Evolutionary conservation across 768 basidiomycete genomes (phyloP).

Genomic region (Hebeloma cylindrosporum): DNA sequence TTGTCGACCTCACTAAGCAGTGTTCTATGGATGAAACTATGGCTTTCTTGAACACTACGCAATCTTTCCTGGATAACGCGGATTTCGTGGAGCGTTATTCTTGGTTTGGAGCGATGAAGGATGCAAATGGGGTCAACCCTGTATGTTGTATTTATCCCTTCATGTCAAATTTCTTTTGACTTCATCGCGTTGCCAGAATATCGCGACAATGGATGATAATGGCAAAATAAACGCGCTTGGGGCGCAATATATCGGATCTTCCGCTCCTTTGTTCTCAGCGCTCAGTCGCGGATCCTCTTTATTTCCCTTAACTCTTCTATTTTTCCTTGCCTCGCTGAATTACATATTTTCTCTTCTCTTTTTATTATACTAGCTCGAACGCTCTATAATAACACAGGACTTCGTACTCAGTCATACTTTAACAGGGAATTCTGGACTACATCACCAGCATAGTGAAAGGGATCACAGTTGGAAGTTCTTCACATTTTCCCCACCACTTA

Average conservation of each 20-base stretch:
- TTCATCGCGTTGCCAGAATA: constrained; percentile 32
- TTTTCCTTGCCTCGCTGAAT: too few relatives aligned
- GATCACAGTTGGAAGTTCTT: too few relatives aligned
- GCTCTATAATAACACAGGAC: too few relatives aligned
- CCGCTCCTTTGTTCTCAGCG: too few relatives aligned
- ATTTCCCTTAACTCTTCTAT: too few relatives aligned
- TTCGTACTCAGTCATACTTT: too few relatives aligned
- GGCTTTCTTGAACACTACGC: constrained; percentile 50
- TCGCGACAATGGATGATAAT: constrained; percentile 41
- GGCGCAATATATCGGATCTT: constrained; percentile 41
- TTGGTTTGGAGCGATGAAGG: constrained; percentile 59
- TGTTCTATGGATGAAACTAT: constrained; percentile 46
- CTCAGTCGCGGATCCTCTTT: too few relatives aligned
- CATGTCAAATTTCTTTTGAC: not conserved
- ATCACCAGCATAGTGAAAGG: too few relatives aligned
- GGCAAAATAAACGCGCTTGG: constrained; percentile 51
- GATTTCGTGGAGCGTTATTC: constrained; percentile 58
- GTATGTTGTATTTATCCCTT: constrained; percentile 26
- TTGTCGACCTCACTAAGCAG: constrained; percentile 39
- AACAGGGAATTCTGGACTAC: too few relatives aligned
- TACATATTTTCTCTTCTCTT: too few relatives aligned
- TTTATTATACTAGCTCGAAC: too few relatives aligned
- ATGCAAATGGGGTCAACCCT: constrained; percentile 48
- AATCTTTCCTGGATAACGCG: constrained; percentile 52
- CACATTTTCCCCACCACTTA: too few relatives aligned